A percentile compares a stretch with the other conserved stretches of the same genome.
Evolutionary conservation across 2,329 filamentous ascomycete species (phyloP).

Genomic region (Apiospora saccharicola): DNA sequence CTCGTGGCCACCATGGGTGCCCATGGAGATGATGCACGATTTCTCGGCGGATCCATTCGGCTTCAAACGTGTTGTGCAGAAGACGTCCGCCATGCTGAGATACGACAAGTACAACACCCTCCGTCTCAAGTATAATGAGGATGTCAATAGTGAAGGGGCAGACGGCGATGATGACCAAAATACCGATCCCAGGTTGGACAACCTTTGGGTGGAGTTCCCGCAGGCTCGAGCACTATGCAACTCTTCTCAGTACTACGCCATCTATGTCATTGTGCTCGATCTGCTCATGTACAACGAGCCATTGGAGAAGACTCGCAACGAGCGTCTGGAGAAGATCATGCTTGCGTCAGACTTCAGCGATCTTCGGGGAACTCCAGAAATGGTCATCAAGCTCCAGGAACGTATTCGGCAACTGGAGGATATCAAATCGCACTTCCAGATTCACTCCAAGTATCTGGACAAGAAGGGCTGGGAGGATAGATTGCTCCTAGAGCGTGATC

Average conservation of each 20-base stretch:
- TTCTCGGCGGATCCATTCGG: conserved; percentile 93
- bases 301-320: conserved; percentile 93
- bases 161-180: conserved; percentile 60
- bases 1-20: conserved; percentile 97
- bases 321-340: conserved; percentile 98
- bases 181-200: conserved; percentile 85
- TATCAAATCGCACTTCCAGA: conserved; percentile 95
- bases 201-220: conserved; percentile 96
- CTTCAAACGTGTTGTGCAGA: conserved; percentile 97
- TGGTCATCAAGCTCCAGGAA: conserved; percentile 90
- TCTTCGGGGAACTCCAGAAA: conserved; percentile 88
- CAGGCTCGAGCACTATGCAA: conserved; percentile 95
- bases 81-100: conserved; percentile 91
- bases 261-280: conserved; percentile 98
- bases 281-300: conserved; percentile 96
- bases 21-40: conserved; percentile 98
- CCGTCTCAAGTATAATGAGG: conserved; percentile 95
- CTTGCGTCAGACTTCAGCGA: conserved; percentile 98
- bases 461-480: conserved; percentile 91
- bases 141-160: conserved; percentile 74
- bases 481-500: conserved; percentile 85
- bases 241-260: conserved; percentile 94
- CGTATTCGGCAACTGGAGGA: conserved; percentile 93
- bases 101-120: conserved; percentile 99
- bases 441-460: conserved; percentile 87